Base-by-base conservation (phyloP, 345 rosid species). In the Kernera saxatilis region DNA sequence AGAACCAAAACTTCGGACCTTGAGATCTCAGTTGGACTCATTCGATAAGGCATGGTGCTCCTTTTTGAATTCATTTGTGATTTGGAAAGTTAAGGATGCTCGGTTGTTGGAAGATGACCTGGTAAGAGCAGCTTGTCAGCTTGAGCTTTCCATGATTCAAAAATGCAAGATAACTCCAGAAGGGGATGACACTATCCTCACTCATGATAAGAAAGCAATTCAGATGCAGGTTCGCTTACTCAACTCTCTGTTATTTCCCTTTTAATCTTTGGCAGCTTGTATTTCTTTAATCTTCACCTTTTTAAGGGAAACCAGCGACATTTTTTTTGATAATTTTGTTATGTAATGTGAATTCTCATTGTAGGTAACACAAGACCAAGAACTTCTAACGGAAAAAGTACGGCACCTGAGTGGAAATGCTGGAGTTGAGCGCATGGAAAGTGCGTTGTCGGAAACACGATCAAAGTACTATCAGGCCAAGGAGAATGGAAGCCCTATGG, bases 61-160 rank as follows among this genome's bases (percentile, higher is more conserved):
- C 50, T 95, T 87, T 70, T 67, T 95, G 82, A 92, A 86, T 74
- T 85, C 87, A 45, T 95, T 95, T 84, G 99, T 84, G 55, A 88
- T 81, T 78, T 95, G 99, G 99, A 95, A 95, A 78, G 96, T 90
- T 50, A 92, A 88, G 81, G 99, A 95, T 80, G 99, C 99, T 13
- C 84, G 80, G 80, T 66, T 81, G 46, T 75, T 95, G 84, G 97
- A 89, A 80, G 91, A 85, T 69, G 97, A 95, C 77, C 77, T 95
- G 80, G 96, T 89, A 5, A 85, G 93, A 81, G 98, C 99, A 14
- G 99, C 98, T 21, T 94, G 99, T 85, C 96, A 91, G 83, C 97
- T 94, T 55, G 99, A 94, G 83, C 90, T 91, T 33, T 94, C 96
- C 41, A 94, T 94, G 99, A 88, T 94, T 71, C 89, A 91, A 25